Conservation (phyloP, 192 early-diverging fungal genomes). For the Chytriomyces hyalinus region DNA sequence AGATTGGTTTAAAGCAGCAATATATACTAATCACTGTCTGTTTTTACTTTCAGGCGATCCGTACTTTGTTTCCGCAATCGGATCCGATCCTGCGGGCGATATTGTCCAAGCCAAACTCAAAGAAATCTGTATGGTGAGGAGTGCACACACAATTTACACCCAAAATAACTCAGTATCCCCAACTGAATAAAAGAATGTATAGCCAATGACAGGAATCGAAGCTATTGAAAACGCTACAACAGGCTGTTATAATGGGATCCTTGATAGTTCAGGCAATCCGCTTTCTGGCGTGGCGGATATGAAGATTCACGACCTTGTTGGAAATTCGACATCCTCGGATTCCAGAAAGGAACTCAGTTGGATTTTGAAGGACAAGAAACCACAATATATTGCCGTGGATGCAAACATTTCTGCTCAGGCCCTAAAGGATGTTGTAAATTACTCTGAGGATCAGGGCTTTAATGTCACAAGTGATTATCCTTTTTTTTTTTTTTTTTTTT, state of each 20-base stretch:
- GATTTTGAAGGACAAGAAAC: slow-evolving; percentile 47
- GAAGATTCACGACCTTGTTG: slow-evolving; percentile 72
- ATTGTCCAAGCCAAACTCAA: slow-evolving; percentile 60
- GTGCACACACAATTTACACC: background rate
- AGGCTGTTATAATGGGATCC: slow-evolving; percentile 83
- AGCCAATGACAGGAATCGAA: slow-evolving; percentile 12
- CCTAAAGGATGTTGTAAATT: slow-evolving; percentile 52
- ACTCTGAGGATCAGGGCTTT: background rate
- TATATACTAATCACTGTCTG: background rate
- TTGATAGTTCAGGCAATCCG: slow-evolving; percentile 71
- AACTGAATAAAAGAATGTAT: background rate
- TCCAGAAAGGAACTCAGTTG: background rate
- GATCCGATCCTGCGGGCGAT: slow-evolving; percentile 70
- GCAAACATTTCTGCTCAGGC: slow-evolving; percentile 21
- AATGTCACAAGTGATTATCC: background rate
- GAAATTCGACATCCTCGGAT: background rate
- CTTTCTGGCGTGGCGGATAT: slow-evolving; percentile 91
- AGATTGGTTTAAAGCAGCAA: too few species aligned
- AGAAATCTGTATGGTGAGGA: slow-evolving; percentile 62
- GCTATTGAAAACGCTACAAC: slow-evolving; percentile 45
- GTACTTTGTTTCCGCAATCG: slow-evolving; percentile 71
- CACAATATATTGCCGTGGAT: slow-evolving; percentile 42
- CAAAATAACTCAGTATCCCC: too few species aligned
- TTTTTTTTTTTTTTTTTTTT: slow-evolving; percentile 7
- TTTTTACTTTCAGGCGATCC: slow-evolving; percentile 40